Evolutionary conservation across 805 yeast genomes (phyloP).

Genomic region (Suhomyces kilbournensis): DNA sequence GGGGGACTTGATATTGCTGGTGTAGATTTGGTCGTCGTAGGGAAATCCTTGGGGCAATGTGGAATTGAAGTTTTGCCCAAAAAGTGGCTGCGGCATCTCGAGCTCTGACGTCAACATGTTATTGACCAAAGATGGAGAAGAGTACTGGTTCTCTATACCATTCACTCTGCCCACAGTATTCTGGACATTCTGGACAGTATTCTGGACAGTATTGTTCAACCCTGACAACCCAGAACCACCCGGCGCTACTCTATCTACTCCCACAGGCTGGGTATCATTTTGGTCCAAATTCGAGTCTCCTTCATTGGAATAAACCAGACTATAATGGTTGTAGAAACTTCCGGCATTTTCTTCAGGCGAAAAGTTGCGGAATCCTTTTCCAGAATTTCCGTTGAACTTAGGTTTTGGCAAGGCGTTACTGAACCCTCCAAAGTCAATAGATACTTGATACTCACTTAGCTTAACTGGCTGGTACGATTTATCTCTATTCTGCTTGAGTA

Average conservation of each 20-base stretch:
- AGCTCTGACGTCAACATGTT: background rate
- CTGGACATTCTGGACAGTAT: background rate
- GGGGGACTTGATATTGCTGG: slow-evolving; percentile 7
- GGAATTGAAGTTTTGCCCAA: background rate
- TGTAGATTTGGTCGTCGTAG: slow-evolving; percentile 18
- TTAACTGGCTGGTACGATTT: slow-evolving; percentile 28
- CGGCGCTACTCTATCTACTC: slow-evolving; percentile 1
- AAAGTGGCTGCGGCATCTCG: background rate
- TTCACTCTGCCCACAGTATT: background rate
- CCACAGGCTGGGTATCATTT: slow-evolving; percentile 9
- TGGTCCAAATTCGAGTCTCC: slow-evolving; percentile 4
- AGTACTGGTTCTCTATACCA: background rate
- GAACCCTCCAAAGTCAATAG: slow-evolving; percentile 39
- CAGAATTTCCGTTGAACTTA: background rate
- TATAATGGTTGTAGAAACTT: slow-evolving; percentile 12
- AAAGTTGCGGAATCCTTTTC: slow-evolving; percentile 8
- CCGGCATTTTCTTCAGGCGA: slow-evolving; percentile 11
- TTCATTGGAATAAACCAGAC: slow-evolving; percentile 17
- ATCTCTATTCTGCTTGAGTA: slow-evolving; percentile 21
- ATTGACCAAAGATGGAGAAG: background rate
- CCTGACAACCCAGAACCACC: no score
- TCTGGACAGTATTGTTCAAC: background rate
- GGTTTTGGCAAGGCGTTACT: slow-evolving; percentile 25
- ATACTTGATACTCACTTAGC: slow-evolving; percentile 35
- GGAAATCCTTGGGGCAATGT: slow-evolving; percentile 15